Evolutionary conservation across 345 rosid species (phyloP).

Genomic region (Brassica carinata): DNA sequence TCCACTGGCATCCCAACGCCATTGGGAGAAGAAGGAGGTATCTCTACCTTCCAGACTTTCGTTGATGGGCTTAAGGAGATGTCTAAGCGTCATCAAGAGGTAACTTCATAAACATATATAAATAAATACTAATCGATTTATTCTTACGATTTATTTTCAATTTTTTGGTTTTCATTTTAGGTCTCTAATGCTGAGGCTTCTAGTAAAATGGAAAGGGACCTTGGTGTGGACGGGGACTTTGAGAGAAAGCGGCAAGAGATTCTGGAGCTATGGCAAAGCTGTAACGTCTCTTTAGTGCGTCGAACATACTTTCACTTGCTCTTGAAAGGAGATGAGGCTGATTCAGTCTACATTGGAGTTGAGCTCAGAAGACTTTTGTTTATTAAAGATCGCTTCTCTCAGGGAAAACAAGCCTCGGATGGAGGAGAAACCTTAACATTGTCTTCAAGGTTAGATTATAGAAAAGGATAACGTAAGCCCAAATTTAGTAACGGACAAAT

Average conservation of each 20-base stretch:
- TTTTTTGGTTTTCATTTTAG: conserved; percentile 9
- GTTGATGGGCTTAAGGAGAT: conserved; percentile 82
- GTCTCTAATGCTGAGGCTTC: conserved; percentile 8
- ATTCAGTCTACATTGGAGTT: conserved; percentile 88
- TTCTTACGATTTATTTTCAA: not conserved
- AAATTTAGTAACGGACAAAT: not conserved
- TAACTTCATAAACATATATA: conserved; percentile 1
- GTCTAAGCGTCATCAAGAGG: conserved; percentile 51
- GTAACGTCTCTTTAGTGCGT: conserved; percentile 81
- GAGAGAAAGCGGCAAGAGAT: conserved; percentile 65
- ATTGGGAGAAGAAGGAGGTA: conserved; percentile 51
- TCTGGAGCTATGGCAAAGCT: conserved; percentile 81
- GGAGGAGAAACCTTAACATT: conserved; percentile 58
- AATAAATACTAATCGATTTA: not conserved
- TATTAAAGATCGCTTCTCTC: conserved; percentile 73
- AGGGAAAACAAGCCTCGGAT: conserved; percentile 52
- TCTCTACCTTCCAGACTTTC: conserved; percentile 74
- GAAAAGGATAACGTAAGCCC: not conserved
- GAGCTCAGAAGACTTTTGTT: conserved; percentile 86
- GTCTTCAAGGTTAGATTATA: conserved; percentile 60
- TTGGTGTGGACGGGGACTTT: conserved; percentile 59
- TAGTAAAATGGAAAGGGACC: conserved; percentile 48
- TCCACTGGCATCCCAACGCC: conserved; percentile 45
- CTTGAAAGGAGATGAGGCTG: conserved; percentile 72
- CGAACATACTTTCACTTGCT: conserved; percentile 92